Evolutionary conservation across 2,329 filamentous ascomycete genomes (phyloP).

Genomic region (Lecanicillium sp.): DNA sequence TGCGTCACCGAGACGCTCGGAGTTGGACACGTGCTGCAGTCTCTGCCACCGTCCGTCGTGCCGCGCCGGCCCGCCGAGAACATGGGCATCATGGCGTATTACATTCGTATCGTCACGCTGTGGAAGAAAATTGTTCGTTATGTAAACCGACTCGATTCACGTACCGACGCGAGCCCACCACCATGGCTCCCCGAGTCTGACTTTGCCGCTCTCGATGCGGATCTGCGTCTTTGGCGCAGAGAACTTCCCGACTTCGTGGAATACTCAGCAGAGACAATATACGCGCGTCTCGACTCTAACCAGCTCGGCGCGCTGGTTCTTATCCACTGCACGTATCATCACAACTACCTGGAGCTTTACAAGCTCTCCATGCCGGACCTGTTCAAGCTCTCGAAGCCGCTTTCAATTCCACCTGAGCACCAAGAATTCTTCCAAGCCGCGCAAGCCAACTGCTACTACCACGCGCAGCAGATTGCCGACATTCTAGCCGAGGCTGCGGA

Average conservation of each 20-base stretch:
- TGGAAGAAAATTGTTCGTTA: slow-evolving; percentile 38
- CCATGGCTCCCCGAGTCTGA: slow-evolving; percentile 39
- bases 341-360: slow-evolving; percentile 40
- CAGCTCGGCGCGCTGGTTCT: slow-evolving; percentile 39
- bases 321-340: slow-evolving; percentile 41
- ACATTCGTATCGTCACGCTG: slow-evolving; percentile 35
- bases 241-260: slow-evolving; percentile 38
- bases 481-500: slow-evolving; percentile 35
- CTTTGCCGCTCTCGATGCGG: slow-evolving; percentile 35
- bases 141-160: slow-evolving; percentile 35
- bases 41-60: slow-evolving; percentile 33
- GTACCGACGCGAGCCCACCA: slow-evolving; percentile 31
- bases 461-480: slow-evolving; percentile 32
- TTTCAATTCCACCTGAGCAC: slow-evolving; percentile 34
- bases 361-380: slow-evolving; percentile 40
- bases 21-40: slow-evolving; percentile 35
- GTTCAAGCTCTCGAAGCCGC: slow-evolving; percentile 36
- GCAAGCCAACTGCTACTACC: slow-evolving; percentile 33
- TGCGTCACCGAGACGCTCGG: slow-evolving; percentile 35
- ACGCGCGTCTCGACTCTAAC: slow-evolving; percentile 40
- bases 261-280: slow-evolving; percentile 38
- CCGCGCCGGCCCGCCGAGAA: slow-evolving; percentile 34
- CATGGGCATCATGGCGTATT: slow-evolving; percentile 40
- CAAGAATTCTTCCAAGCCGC: slow-evolving; percentile 30
- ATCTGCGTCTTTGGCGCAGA: slow-evolving; percentile 34